These are phyloP conservation scores for Penicillium salamii DNA, from an alignment of 495 filamentous ascomycete species.

Conservation along the genomic window DNA sequence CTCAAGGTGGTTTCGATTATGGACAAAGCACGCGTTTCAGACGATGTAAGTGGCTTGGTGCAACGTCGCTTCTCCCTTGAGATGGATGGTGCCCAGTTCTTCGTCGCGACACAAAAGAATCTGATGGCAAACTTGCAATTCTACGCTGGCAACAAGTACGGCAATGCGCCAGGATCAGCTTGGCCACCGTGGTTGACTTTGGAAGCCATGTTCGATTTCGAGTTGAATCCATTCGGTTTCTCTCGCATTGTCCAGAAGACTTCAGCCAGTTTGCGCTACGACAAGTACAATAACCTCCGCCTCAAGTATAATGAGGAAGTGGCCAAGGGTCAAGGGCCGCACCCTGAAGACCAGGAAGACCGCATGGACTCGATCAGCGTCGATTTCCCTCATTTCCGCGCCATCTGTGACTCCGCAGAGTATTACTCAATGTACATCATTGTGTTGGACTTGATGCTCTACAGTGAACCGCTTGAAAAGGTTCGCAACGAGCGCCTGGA, in stretches of 20 bases:
- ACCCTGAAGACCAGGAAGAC: conserved; percentile 55
- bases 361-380: conserved; percentile 95
- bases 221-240: conserved; percentile 89
- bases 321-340: conserved; percentile 51
- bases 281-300: conserved; percentile 97
- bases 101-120: conserved; percentile 88
- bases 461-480: conserved; percentile 94
- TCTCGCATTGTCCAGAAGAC: conserved; percentile 92
- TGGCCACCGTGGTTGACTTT: conserved; percentile 98
- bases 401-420: conserved; percentile 91
- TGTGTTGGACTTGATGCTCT: conserved; percentile 88
- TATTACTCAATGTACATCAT: conserved; percentile 98
- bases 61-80: conserved; percentile 90
- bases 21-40: conserved; percentile 88
- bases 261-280: conserved; percentile 87
- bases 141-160: conserved; percentile 91
- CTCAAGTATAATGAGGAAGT: conserved; percentile 98
- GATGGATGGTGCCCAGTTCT: conserved; percentile 97
- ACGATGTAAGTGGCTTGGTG: conserved; percentile 91
- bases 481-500: conserved; percentile 88
- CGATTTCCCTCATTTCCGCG: conserved; percentile 88
- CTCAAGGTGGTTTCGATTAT: conserved; percentile 95
- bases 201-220: conserved; percentile 97
- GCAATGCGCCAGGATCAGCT: conserved; percentile 74
- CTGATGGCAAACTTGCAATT: conserved; percentile 83